Conservation (phyloP, 169 alveolate species). For the Eimeria brunetti region DNA sequence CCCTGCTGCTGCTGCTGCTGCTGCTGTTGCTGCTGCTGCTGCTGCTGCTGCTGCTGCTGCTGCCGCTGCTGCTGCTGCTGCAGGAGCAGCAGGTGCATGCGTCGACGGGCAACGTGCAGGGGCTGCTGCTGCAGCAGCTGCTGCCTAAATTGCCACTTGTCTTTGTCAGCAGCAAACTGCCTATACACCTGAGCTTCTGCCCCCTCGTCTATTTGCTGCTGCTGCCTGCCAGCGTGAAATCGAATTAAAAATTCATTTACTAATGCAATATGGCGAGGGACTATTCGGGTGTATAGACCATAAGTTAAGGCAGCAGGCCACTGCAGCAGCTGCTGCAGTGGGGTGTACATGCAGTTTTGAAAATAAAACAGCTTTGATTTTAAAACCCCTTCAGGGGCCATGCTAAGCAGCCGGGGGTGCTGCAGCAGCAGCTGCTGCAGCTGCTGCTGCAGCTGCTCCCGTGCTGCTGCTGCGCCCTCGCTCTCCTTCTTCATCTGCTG, state of each 20-base stretch:
- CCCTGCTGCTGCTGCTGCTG: slow-evolving; percentile 21
- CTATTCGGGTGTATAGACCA: slow-evolving; percentile 74
- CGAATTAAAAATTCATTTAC: slow-evolving; percentile 32
- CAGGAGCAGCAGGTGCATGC: slow-evolving; percentile 39
- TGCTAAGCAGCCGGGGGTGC: slow-evolving; percentile 38
- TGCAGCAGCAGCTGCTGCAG: slow-evolving; percentile 46
- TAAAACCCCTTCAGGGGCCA: slow-evolving; percentile 47
- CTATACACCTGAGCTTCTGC: background rate
- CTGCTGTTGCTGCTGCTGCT: background rate
- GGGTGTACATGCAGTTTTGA: slow-evolving; percentile 71
- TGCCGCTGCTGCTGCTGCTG: slow-evolving; percentile 37
- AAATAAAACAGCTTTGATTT: slow-evolving; percentile 68
- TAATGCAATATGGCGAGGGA: slow-evolving; percentile 75
- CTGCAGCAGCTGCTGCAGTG: slow-evolving; percentile 54
- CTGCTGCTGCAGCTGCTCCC: slow-evolving; percentile 25
- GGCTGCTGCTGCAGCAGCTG: slow-evolving; percentile 64
- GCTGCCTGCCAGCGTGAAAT: background rate
- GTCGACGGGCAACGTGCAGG: background rate
- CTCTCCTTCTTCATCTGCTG: slow-evolving; percentile 8
- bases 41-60: slow-evolving; percentile 49
- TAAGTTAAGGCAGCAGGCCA: slow-evolving; percentile 75
- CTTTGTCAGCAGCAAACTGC: background rate
- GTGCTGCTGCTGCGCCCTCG: background rate
- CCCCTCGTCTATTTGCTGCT: background rate
- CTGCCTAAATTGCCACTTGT: slow-evolving; percentile 23